Percentiles rank a stretch among this genome's conserved stretches.
Conservation (phyloP, 352 stramenopile genomes). For the Globisporangium echinulatum region DNA sequence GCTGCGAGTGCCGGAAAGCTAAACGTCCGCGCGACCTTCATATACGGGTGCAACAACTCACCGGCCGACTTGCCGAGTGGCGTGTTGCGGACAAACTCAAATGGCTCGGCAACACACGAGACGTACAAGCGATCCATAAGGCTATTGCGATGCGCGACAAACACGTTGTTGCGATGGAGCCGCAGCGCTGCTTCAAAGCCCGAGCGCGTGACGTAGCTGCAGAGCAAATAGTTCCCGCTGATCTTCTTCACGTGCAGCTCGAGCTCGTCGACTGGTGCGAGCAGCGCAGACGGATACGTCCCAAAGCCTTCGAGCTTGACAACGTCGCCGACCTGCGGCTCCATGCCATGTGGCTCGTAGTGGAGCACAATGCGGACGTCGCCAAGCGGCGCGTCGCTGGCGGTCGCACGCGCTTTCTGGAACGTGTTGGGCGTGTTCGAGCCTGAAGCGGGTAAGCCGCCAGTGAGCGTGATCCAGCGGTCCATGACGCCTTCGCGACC, state of each 20-base stretch:
- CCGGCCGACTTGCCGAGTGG: constrained; percentile 51
- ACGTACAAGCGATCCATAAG: constrained; percentile 68
- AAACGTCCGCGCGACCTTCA: constrained; percentile 64
- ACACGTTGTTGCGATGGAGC: constrained; percentile 75
- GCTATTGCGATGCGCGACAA: constrained; percentile 67
- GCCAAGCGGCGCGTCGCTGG: constrained; percentile 49
- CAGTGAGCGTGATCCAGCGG: constrained; percentile 66
- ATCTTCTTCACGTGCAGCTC: constrained; percentile 80
- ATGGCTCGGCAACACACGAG: constrained; percentile 51
- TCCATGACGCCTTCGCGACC: constrained; percentile 78
- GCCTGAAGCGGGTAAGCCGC: constrained; percentile 15
- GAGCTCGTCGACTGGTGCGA: constrained; percentile 57
- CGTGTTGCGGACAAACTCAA: constrained; percentile 64
- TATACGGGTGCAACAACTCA: constrained; percentile 53
- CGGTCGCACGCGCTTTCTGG: constrained; percentile 11
- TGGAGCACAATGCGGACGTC: constrained; percentile 74
- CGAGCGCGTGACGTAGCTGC: constrained; percentile 56
- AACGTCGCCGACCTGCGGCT: constrained; percentile 60
- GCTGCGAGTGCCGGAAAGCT: constrained; percentile 62
- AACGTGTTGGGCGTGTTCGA: not conserved
- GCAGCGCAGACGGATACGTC: constrained; percentile 56
- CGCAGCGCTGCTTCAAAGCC: constrained; percentile 56
- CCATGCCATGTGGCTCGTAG: constrained; percentile 76
- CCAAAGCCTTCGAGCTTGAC: constrained; percentile 78
- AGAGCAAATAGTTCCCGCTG: constrained; percentile 73